phyloP scores from a whole-genome alignment of 1,284 basidiomycete genomes.

The Macrocystidia cucumis region DNA sequence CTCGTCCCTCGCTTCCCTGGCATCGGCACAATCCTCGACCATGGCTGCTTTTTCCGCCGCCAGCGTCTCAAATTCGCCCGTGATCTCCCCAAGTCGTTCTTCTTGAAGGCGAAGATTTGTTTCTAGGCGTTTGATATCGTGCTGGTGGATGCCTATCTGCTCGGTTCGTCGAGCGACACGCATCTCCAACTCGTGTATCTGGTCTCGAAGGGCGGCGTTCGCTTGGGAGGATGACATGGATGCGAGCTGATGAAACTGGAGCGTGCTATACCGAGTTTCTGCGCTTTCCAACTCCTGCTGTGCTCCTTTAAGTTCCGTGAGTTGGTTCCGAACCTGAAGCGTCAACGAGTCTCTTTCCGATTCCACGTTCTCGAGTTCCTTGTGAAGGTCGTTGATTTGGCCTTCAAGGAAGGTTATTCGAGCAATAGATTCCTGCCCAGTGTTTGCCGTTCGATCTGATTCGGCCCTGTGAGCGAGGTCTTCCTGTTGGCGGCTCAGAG shows the following conservation, averaged over 20 bases:
- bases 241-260: slow-evolving; percentile 58
- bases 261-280: slow-evolving; percentile 47
- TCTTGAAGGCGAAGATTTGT: slow-evolving; percentile 65
- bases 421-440: slow-evolving; percentile 28
- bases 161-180: slow-evolving; percentile 56
- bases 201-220: slow-evolving; percentile 44
- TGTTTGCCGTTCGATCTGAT: too few species aligned
- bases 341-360: slow-evolving; percentile 55
- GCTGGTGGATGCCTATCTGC: slow-evolving; percentile 65
- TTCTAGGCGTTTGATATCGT: slow-evolving; percentile 66
- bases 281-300: slow-evolving; percentile 46
- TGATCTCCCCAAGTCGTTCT: slow-evolving; percentile 62
- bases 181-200: slow-evolving; percentile 57
- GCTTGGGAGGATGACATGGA: slow-evolving; percentile 49
- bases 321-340: slow-evolving; percentile 55
- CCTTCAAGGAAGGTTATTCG: slow-evolving; percentile 29
- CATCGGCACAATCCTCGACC: slow-evolving; percentile 73
- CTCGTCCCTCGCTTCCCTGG: slow-evolving; percentile 59
- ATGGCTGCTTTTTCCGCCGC: slow-evolving; percentile 63
- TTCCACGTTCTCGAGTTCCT: slow-evolving; percentile 43
- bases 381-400: slow-evolving; percentile 30
- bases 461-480: slow-evolving; percentile 21
- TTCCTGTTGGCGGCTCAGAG: slow-evolving; percentile 22
- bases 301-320: slow-evolving; percentile 41
- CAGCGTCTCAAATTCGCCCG: slow-evolving; percentile 54